Conservation (phyloP, 1,139 yeast species). For the Zygosaccharomyces pseudobailii region DNA sequence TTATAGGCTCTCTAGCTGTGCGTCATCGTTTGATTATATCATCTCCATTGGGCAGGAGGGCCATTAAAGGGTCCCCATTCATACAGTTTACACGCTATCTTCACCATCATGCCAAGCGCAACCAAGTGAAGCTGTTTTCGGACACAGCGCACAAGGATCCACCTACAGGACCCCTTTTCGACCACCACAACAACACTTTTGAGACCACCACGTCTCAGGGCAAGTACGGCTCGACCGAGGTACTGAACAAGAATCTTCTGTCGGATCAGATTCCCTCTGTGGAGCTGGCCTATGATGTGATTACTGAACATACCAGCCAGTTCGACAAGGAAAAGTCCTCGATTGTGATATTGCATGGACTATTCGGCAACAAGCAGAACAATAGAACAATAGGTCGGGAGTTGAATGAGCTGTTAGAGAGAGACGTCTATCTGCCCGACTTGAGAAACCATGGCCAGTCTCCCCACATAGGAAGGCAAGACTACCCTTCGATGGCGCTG, state of each 20-base stretch:
- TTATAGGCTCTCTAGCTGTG: slow-evolving; percentile 4
- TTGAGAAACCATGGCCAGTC: slow-evolving; percentile 90
- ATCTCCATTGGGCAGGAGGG: slow-evolving; percentile 1
- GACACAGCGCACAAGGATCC: slow-evolving; percentile 6
- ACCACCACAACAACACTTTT: slow-evolving; percentile 24
- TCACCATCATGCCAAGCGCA: slow-evolving; percentile 8
- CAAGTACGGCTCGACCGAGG: slow-evolving; percentile 24
- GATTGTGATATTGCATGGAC: slow-evolving; percentile 75
- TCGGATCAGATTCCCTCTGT: slow-evolving; percentile 39
- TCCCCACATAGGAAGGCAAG: slow-evolving; percentile 66
- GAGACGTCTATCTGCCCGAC: slow-evolving; percentile 66
- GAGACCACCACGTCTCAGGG: slow-evolving; percentile 23
- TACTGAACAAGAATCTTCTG: slow-evolving; percentile 22
- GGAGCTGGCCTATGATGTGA: slow-evolving; percentile 42
- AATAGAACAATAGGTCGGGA: slow-evolving; percentile 68
- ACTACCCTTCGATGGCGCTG: slow-evolving; percentile 76
- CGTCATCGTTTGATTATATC: slow-evolving; percentile 7
- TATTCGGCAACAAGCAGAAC: slow-evolving; percentile 79
- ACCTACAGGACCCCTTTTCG: slow-evolving; percentile 21
- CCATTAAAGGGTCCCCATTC: slow-evolving; percentile 1
- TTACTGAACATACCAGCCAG: slow-evolving; percentile 28
- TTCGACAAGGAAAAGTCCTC: slow-evolving; percentile 40
- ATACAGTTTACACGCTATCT: not conserved
- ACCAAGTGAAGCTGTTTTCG: slow-evolving; percentile 11
- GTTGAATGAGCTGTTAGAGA: slow-evolving; percentile 36